These are phyloP conservation scores for Hypoxylon sp. DNA, from an alignment of 2,329 filamentous ascomycete genomes.

Conservation along the genomic window DNA sequence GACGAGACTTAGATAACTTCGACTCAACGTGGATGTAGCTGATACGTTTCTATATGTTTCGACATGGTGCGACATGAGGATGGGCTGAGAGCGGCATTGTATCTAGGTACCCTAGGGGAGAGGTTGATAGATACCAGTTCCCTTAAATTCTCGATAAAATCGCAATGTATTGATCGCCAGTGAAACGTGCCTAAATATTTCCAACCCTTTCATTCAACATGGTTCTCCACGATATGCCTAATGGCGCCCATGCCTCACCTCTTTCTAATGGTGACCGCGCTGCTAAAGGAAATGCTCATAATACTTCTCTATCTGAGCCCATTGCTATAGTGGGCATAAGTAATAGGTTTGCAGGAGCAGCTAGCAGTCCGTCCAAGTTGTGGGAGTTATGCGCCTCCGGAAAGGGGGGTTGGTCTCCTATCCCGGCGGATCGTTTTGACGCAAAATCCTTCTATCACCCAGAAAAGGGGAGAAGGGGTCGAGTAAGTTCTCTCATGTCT, in stretches of 20 bases:
- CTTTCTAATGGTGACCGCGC: not conserved
- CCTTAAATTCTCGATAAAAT: not conserved
- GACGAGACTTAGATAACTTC: not conserved
- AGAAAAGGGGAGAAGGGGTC: constrained; percentile 43
- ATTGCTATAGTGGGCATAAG: not conserved
- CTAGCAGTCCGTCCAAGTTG: constrained; percentile 42
- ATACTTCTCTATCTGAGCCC: not conserved
- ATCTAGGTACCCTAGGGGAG: not conserved
- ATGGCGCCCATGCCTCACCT: not conserved
- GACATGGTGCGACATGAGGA: not conserved
- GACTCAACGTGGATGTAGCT: not conserved
- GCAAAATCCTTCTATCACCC: constrained; percentile 40
- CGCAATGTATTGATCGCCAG: not conserved
- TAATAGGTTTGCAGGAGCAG: constrained; percentile 24
- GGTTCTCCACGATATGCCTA: not conserved
- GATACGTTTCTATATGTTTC: not conserved
- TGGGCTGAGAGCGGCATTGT: not conserved
- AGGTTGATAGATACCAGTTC: not conserved
- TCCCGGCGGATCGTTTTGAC: constrained; percentile 48
- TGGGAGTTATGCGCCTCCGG: constrained; percentile 50
- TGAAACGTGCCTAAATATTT: not conserved
- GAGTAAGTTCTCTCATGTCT: constrained; percentile 2
- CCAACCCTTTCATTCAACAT: not conserved
- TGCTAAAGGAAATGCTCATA: not conserved
- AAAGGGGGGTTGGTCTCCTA: constrained; percentile 42